phyloP scores from a whole-genome alignment of 257 asterid genomes.

The Solanum piurae region DNA sequence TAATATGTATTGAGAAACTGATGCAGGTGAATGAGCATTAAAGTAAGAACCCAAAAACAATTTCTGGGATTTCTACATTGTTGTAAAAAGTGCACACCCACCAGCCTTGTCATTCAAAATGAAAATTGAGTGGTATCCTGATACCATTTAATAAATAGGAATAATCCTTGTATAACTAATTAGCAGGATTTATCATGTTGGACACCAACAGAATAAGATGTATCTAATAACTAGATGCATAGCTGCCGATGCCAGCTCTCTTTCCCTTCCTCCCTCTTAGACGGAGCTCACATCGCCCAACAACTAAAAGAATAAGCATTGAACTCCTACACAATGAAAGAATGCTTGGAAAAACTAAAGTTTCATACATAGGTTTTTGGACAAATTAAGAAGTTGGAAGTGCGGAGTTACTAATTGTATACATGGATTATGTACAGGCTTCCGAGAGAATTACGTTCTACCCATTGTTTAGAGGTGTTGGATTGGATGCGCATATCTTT shows the following conservation, averaged over 20 bases:
- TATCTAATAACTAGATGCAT: not conserved
- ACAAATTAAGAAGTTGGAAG: not conserved
- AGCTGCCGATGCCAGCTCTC: not conserved
- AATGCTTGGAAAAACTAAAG: not conserved
- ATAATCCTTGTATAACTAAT: not conserved
- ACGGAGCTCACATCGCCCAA: not conserved
- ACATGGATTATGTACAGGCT: not conserved
- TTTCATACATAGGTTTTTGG: not conserved
- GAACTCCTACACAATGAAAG: not conserved
- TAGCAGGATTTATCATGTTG: not conserved
- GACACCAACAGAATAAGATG: not conserved
- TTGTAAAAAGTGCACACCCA: not conserved
- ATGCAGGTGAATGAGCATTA: not conserved
- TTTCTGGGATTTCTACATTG: not conserved
- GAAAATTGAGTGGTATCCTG: not conserved
- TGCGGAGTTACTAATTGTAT: not conserved
- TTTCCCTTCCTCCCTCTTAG: not conserved
- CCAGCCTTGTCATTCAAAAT: not conserved
- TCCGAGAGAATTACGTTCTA: not conserved
- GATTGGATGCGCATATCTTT: not conserved
- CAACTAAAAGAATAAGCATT: not conserved
- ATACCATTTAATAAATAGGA: not conserved
- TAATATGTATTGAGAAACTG: not conserved
- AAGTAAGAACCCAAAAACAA: not conserved
- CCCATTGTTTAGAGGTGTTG: not conserved